Evolutionary conservation across 345 rosid genomes (phyloP).

Genomic region (Linum trigynum): DNA sequence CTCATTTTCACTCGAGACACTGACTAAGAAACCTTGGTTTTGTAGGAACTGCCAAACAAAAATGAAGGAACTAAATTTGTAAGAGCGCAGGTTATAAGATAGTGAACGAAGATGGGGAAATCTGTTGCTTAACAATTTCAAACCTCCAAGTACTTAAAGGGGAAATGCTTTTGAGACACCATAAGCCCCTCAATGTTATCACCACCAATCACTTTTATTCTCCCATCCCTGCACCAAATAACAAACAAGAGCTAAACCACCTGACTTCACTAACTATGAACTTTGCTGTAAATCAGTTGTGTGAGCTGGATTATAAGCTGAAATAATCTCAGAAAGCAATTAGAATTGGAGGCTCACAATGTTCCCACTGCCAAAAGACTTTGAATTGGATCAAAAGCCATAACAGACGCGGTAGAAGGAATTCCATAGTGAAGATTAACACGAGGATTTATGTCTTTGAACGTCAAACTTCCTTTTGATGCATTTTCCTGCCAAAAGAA

Average conservation of each 20-base stretch:
- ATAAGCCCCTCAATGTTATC: constrained; percentile 71
- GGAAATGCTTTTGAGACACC: constrained; percentile 55
- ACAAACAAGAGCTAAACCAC: neutral
- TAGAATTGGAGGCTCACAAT: constrained; percentile 37
- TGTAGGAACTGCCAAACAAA: constrained; percentile 51
- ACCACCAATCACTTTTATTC: constrained; percentile 81
- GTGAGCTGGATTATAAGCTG: neutral
- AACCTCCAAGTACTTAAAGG: constrained; percentile 69
- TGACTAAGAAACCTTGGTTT: constrained; percentile 65
- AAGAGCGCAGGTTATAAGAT: neutral
- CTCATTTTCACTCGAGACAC: constrained; percentile 59
- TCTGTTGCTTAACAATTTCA: neutral
- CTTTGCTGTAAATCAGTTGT: neutral
- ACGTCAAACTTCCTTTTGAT: neutral
- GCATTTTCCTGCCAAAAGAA: neutral
- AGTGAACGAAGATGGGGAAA: neutral
- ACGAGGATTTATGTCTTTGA: constrained; percentile 45
- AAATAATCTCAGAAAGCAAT: neutral
- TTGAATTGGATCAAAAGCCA: constrained; percentile 72
- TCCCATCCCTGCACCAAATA: constrained; percentile 54
- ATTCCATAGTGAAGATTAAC: constrained; percentile 59
- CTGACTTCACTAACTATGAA: neutral
- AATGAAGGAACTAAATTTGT: neutral
- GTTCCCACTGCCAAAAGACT: constrained; percentile 74
- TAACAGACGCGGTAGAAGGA: constrained; percentile 70